Percentiles rank a stretch among this genome's conserved stretches.
Conservation (phyloP, 1,284 basidiomycete species). For the Apiotrichum gracile region DNA sequence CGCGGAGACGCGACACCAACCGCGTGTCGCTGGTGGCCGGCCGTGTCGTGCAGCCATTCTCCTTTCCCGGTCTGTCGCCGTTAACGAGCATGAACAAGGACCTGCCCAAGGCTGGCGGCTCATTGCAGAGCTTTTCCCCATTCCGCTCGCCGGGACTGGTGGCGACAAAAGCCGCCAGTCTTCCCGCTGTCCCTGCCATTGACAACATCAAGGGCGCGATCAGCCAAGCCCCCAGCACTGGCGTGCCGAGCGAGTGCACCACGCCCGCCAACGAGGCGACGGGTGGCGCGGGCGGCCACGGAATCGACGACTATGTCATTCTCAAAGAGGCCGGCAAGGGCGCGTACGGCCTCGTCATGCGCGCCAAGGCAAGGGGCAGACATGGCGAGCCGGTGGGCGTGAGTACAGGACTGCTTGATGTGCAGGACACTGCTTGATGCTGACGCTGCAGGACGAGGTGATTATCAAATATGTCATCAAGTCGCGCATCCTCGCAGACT, state of each 20-base stretch:
- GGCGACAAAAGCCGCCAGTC: slow-evolving; percentile 5
- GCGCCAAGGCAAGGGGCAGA: slow-evolving; percentile 68
- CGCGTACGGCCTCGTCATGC: slow-evolving; percentile 94
- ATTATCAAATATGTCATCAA: slow-evolving; percentile 99
- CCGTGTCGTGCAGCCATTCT: slow-evolving; percentile 41
- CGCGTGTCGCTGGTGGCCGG: slow-evolving; percentile 46
- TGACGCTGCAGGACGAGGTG: slow-evolving; percentile 51
- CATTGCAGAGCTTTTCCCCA: slow-evolving; percentile 44
- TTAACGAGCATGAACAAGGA: slow-evolving; percentile 27
- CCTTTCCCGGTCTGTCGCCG: slow-evolving; percentile 31
- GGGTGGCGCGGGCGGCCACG: slow-evolving; percentile 42
- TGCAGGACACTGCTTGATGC: not conserved
- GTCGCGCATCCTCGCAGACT: slow-evolving; percentile 94
- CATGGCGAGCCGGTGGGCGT: slow-evolving; percentile 72
- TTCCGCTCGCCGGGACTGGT: slow-evolving; percentile 27
- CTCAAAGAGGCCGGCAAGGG: slow-evolving; percentile 85
- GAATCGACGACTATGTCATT: slow-evolving; percentile 55
- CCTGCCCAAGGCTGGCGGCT: not conserved
- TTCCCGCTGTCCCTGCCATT: slow-evolving; percentile 21
- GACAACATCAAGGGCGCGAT: slow-evolving; percentile 25
- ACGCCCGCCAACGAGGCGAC: slow-evolving; percentile 40
- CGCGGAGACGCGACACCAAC: slow-evolving; percentile 40
- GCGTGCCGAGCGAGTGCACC: slow-evolving; percentile 36
- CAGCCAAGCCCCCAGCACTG: slow-evolving; percentile 40
- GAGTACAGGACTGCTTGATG: slow-evolving; percentile 46